Evolutionary conservation across 768 basidiomycete genomes (phyloP).

Genomic region (Phylloporus arenicola): DNA sequence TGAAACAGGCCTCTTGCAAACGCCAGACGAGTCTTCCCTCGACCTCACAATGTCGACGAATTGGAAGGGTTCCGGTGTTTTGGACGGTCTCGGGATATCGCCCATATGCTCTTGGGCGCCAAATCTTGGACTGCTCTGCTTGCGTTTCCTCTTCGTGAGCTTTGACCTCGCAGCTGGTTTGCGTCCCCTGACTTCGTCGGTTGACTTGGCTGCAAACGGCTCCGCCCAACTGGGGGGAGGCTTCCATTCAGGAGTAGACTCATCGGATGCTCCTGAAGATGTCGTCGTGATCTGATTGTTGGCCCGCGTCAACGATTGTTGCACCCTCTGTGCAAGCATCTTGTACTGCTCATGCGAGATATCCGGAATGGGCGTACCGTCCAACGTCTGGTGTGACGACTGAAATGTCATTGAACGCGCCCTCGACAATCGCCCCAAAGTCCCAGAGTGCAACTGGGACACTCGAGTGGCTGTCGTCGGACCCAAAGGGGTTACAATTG

Average conservation of each 20-base stretch:
- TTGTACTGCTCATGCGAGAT: neutral
- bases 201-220: neutral
- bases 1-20: neutral
- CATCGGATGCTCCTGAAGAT: neutral
- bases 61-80: neutral
- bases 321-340: neutral
- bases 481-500: neutral
- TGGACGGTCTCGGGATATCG: neutral
- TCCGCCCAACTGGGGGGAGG: conserved; percentile 26
- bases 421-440: neutral
- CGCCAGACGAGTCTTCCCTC: neutral
- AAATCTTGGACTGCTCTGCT: neutral
- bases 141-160: neutral
- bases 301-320: neutral
- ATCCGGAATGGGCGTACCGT: neutral
- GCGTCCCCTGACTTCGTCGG: neutral
- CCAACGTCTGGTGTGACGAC: neutral
- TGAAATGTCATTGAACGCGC: neutral
- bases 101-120: neutral
- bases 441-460: neutral
- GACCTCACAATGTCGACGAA: neutral
- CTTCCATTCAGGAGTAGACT: conserved; percentile 7
- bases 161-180: neutral
- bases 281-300: neutral
- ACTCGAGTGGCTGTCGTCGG: neutral